Evolutionary conservation across 2,329 filamentous ascomycete species (phyloP), one percentile per base, ranked within the genome.

Genomic region (Trichoderma oligosporum): DNA sequence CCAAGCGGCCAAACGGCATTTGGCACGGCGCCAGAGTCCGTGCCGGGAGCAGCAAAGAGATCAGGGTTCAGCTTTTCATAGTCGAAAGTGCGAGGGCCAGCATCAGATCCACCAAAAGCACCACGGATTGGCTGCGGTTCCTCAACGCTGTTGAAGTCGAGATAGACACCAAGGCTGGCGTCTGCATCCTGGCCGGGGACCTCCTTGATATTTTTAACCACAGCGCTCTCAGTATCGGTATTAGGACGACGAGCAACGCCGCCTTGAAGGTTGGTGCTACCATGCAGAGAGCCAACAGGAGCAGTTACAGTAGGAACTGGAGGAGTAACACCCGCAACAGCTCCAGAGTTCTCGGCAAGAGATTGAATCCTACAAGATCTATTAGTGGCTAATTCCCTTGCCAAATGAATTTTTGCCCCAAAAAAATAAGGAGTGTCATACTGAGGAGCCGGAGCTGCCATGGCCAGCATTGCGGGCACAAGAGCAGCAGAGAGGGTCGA

Each of bases 61-160:
- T 84, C 81, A 5, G 79, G 78, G 61, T 83, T 82, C 18, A 80
- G 69, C 60, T 73, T 77, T 63, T 83, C 78, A 49, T 83, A 79
- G 36, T 71, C 70, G 42, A 74, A 73, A 2, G 77, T 71, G 67
- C 78, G 73, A 49, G 80, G 79, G 2, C 81, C 81, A 6, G 80
- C 76, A 61, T 83, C 79, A 1, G 76, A 79, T 2, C 68, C 71
- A 11, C 81, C 82, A 9, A 63, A 69, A 11, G 63, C 66, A 3
- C 82, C 82, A 6, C 82, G 76, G 41, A 83, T 77, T 1, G 82
- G 82, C 65, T 84, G 79, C 0, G 82, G 81, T 33, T 75, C 74
- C 3, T 78, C 70, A 25, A 76, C 74, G 53, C 75, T 70, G 48
- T 78, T 73, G 61, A 85, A 82, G 66, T 84, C 74, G 1, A 85